Evolutionary conservation across 192 early-diverging fungal species (phyloP), one percentile per base, ranked within the genome.

Genomic region (Jimgerdemannia lactiflua): DNA sequence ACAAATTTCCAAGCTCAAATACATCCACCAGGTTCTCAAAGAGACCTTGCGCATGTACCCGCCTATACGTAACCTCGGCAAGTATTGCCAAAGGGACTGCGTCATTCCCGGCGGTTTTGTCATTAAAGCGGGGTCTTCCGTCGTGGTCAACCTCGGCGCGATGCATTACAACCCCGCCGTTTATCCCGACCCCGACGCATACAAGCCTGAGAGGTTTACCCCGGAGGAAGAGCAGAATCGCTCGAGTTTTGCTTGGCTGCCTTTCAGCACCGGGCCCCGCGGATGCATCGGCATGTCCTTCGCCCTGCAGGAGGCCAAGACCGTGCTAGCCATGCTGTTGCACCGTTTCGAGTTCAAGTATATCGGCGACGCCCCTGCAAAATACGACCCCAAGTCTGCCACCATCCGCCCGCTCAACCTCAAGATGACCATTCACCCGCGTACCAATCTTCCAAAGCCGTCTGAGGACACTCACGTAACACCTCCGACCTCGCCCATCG

Each of bases 201-300:
- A 86, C 73, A 79, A 91, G 65, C 90, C 90, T 10, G 86, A 89
- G 40, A 71, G 87, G 42, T 91, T 79, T 70, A 67, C 75, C 3
- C 83, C 83, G 4, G 88, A 89, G 70, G 82, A 84, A 64, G 85
- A 87, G 70, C 71, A 76, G n/a, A 82, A 84, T 69, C 77, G 87
- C 42, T 80, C 80, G 14, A 59, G 65, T 3, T 84, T 76, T 49
- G 84, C 87, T 41, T 91, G 88, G 88, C 70, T 89, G 64, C 86
- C 88, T 9, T 89, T 89, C 70, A 84, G 81, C 9, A 79, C 77
- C 18, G 67, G 19, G 40, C 19, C 77, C 19, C 80, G 88, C 14
- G 76, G 79, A 4, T 91, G 90, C 70, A 86, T 91, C 69, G 90
- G 90, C n/a, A 77, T 86, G 66, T 84, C 84, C 67, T 86, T 91